Evolutionary conservation across 805 yeast genomes (phyloP).

Genomic region (Lipomyces sp.): DNA sequence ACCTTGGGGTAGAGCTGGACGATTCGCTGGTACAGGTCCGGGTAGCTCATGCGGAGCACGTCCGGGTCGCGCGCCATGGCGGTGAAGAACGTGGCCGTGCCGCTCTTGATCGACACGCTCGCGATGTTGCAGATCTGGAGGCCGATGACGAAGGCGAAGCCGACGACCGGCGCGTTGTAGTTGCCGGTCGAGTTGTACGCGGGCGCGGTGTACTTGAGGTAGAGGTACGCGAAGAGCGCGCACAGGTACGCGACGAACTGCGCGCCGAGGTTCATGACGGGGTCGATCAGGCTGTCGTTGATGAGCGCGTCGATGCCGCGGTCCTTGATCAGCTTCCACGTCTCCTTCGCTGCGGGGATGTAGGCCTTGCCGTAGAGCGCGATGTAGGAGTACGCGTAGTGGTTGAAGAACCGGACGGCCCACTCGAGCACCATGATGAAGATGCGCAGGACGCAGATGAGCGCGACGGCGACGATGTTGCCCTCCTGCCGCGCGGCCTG

Average conservation of each 20-base stretch:
- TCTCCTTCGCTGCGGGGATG: constrained; percentile 70
- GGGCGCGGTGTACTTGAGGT: constrained; percentile 65
- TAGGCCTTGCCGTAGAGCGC: constrained; percentile 85
- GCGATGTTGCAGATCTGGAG: constrained; percentile 72
- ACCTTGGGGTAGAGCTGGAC: constrained; percentile 68
- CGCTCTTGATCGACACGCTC: constrained; percentile 72
- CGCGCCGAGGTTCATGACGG: constrained; percentile 74
- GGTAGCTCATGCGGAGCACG: constrained; percentile 68
- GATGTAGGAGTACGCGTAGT: constrained; percentile 81
- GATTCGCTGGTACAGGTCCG: constrained; percentile 61
- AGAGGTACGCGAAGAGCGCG: constrained; percentile 60
- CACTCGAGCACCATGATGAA: constrained; percentile 67
- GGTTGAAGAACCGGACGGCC: constrained; percentile 81
- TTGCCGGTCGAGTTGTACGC: constrained; percentile 57
- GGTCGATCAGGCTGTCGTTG: constrained; percentile 76
- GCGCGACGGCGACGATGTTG: constrained; percentile 51
- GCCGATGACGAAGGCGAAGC: constrained; percentile 68
- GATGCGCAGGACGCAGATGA: constrained; percentile 52
- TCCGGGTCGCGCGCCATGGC: constrained; percentile 85
- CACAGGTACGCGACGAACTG: constrained; percentile 67
- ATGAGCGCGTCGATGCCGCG: constrained; percentile 83
- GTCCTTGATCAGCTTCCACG: constrained; percentile 70
- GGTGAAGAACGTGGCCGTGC: constrained; percentile 78
- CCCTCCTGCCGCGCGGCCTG: constrained; percentile 53
- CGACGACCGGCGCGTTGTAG: constrained; percentile 69